Conservation (phyloP, 75 land plant genomes). For the Pinus albicaulis region DNA sequence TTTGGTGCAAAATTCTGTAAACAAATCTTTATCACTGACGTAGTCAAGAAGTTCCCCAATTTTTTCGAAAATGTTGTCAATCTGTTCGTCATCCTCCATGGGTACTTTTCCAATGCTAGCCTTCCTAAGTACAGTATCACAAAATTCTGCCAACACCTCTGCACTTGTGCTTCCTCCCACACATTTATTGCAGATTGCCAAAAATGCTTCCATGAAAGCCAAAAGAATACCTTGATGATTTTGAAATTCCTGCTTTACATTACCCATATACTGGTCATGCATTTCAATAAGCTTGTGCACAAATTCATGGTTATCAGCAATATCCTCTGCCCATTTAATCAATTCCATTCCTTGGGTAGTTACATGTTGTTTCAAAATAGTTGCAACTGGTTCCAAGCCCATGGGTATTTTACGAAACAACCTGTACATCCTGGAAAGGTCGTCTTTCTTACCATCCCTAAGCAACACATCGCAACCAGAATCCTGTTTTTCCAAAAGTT, state of each 20-base stretch:
- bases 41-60: constrained; percentile 86
- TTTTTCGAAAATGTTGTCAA: constrained; percentile 90
- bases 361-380: constrained; percentile 84
- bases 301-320: constrained; percentile 1
- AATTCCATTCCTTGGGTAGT: constrained; percentile 73
- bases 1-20: no score
- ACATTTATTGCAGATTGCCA: constrained; percentile 79
- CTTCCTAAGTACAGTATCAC: no score
- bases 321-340: constrained; percentile 18
- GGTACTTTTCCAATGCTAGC: constrained; percentile 71
- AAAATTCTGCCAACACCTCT: no score
- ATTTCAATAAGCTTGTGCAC: constrained; percentile 80
- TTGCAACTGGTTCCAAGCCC: constrained; percentile 33
- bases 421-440: constrained; percentile 86
- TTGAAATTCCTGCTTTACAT: constrained; percentile 76
- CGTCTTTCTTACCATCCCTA: constrained; percentile 65
- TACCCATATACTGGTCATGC: constrained; percentile 73
- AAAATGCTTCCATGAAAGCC: constrained; percentile 91
- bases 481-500: no score
- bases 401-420: constrained; percentile 53
- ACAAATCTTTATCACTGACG: constrained; percentile 82
- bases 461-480: no score
- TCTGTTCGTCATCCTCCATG: constrained; percentile 79
- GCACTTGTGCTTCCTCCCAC: constrained; percentile 58
- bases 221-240: constrained; percentile 76